Conservation (phyloP, 2,329 filamentous ascomycete genomes). For the Monosporascus sp. region DNA sequence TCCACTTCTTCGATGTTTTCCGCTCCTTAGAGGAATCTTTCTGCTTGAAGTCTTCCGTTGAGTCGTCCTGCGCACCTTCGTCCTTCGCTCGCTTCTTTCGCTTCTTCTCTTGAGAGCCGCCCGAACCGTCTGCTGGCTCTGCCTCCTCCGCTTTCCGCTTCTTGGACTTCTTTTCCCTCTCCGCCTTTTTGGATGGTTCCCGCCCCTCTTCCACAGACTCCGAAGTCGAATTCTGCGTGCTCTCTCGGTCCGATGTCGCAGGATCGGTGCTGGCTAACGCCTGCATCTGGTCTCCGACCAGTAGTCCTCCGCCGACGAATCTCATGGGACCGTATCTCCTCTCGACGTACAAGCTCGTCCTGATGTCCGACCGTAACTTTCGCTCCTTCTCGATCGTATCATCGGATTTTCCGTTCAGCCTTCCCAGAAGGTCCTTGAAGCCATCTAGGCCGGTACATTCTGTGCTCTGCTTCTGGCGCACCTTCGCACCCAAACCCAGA, state of each 20-base stretch:
- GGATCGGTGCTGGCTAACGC: constrained; percentile 30
- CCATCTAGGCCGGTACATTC: constrained; percentile 81
- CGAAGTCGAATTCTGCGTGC: constrained; percentile 15
- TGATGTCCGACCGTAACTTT: constrained; percentile 61
- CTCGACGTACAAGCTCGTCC: constrained; percentile 68
- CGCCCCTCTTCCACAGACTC: constrained; percentile 11
- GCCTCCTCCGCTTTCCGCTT: constrained; percentile 34
- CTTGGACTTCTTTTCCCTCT: constrained; percentile 37
- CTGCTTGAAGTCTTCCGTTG: constrained; percentile 15
- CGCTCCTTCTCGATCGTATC: constrained; percentile 66
- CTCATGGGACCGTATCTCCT: constrained; percentile 74
- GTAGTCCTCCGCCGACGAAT: constrained; percentile 81
- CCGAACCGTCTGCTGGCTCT: constrained; percentile 28
- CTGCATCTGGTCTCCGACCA: constrained; percentile 53
- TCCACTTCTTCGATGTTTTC: constrained; percentile 21
- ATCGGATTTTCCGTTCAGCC: constrained; percentile 83
- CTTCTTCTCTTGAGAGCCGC: constrained; percentile 30
- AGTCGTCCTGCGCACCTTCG: constrained; percentile 9
- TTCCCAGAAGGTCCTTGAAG: constrained; percentile 79
- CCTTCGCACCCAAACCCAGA: constrained; percentile 78
- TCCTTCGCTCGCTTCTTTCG: constrained; percentile 31
- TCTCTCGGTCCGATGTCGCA: not conserved
- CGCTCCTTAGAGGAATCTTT: constrained; percentile 28
- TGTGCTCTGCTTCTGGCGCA: constrained; percentile 59
- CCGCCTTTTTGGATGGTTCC: constrained; percentile 28